Evolutionary conservation across 768 basidiomycete genomes (phyloP).

Genomic region (Inosperma sp.): DNA sequence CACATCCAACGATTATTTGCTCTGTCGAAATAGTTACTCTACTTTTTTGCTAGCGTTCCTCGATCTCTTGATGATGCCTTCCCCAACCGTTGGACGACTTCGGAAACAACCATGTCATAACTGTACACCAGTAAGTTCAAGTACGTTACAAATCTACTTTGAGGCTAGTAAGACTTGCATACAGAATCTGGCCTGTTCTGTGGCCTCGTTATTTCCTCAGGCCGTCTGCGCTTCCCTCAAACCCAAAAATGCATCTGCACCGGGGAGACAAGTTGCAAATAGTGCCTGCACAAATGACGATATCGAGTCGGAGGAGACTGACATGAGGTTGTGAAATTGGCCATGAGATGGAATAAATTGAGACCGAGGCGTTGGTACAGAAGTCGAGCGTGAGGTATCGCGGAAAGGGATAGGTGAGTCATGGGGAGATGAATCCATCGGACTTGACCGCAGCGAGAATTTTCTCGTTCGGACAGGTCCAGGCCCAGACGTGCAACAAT

Average conservation of each 20-base stretch:
- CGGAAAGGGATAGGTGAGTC: slow-evolving; percentile 18
- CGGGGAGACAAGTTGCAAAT: too few relatives aligned
- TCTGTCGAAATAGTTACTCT: slow-evolving; percentile 60
- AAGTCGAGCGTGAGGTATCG: slow-evolving; percentile 23
- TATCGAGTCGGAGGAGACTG: slow-evolving; percentile 47
- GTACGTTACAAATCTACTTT: too few relatives aligned
- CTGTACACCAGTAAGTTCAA: too few relatives aligned
- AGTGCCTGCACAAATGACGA: too few relatives aligned
- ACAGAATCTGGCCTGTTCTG: too few relatives aligned
- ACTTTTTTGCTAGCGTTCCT: slow-evolving; percentile 46
- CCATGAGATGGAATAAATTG: slow-evolving; percentile 46
- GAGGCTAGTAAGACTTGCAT: too few relatives aligned
- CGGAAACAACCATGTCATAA: too few relatives aligned
- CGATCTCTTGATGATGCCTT: slow-evolving; percentile 31
- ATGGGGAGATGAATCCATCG: slow-evolving; percentile 29
- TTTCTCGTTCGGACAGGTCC: slow-evolving; percentile 61
- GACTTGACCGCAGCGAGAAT: slow-evolving; percentile 47
- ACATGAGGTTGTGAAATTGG: slow-evolving; percentile 60
- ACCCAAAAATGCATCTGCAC: too few relatives aligned
- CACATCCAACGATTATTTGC: neutral
- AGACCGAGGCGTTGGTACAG: slow-evolving; percentile 31
- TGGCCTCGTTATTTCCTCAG: too few relatives aligned
- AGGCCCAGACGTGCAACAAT: slow-evolving; percentile 25
- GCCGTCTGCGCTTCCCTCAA: too few relatives aligned
- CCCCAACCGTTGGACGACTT: slow-evolving; percentile 28